A percentile compares a stretch with the other conserved stretches of the same genome.
Evolutionary conservation across 495 filamentous ascomycete species (phyloP).

Genomic region (Podospora comata): DNA sequence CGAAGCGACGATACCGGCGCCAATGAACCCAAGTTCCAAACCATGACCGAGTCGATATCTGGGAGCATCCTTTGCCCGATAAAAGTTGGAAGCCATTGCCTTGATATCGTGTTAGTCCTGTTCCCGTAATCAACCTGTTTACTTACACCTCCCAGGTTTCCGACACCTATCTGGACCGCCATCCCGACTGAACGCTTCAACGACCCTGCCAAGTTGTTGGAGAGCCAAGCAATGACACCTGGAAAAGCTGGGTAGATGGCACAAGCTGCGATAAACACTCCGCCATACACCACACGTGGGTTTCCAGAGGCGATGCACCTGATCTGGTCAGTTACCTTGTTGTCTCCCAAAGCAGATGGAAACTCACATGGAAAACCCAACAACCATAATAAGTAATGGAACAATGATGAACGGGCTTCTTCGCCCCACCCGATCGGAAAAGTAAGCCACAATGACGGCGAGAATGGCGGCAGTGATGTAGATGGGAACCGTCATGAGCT

Average conservation of each 20-base stretch:
- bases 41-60: conserved; percentile 66
- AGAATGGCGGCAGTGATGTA: conserved; percentile 66
- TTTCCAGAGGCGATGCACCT: conserved; percentile 31
- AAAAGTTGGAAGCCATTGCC: conserved; percentile 76
- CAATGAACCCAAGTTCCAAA: conserved; percentile 66
- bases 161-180: conserved; percentile 71
- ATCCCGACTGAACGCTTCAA: conserved; percentile 71
- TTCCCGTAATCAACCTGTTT: conserved; percentile 17
- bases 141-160: conserved; percentile 62
- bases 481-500: conserved; percentile 68
- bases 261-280: conserved; percentile 67
- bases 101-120: conserved; percentile 27
- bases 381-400: conserved; percentile 56
- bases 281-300: conserved; percentile 69
- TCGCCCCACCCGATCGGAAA: conserved; percentile 58
- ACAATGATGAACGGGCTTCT: conserved; percentile 63
- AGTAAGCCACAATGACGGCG: conserved; percentile 54
- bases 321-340: not conserved
- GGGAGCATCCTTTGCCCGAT: conserved; percentile 60
- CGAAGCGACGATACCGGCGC: conserved; percentile 56
- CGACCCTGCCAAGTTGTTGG: conserved; percentile 66
- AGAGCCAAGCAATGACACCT: conserved; percentile 67
- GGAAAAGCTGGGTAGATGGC: conserved; percentile 63
- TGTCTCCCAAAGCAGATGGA: conserved; percentile 2
- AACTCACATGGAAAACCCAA: conserved; percentile 64